phyloP scores from a whole-genome alignment of 2,329 filamentous ascomycete genomes.

The Diaporthe nobilis region DNA sequence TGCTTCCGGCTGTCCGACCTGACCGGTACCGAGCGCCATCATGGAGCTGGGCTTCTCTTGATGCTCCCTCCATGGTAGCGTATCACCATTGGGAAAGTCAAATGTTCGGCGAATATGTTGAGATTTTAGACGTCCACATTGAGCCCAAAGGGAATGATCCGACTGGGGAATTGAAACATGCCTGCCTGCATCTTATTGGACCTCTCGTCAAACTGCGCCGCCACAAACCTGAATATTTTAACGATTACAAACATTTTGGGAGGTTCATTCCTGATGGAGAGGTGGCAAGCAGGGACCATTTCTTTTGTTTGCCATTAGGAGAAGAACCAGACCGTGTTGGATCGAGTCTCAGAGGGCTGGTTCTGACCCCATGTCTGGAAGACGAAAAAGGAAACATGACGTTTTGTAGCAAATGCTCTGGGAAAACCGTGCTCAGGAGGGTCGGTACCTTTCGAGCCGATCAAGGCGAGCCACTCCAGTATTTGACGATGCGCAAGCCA shows the following conservation, averaged over 20 bases:
- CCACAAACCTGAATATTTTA: neutral
- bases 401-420: constrained; percentile 26
- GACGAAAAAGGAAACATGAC: neutral
- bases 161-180: constrained; percentile 15
- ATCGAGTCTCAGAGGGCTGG: constrained; percentile 1
- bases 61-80: neutral
- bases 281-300: neutral
- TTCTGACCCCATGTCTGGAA: neutral
- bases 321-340: neutral
- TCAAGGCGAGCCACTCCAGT: constrained; percentile 14
- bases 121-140: neutral
- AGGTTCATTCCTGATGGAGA: constrained; percentile 9
- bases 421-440: neutral
- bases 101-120: neutral
- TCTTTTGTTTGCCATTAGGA: constrained; percentile 23
- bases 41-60: constrained; percentile 40
- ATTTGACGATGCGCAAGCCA: constrained; percentile 26
- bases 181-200: constrained; percentile 11
- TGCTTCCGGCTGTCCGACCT: neutral
- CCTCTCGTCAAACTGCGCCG: neutral
- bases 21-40: constrained; percentile 26
- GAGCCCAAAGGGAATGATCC: neutral
- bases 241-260: neutral
- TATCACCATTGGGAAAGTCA: neutral
- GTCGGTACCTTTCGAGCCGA: constrained; percentile 10